Evolutionary conservation across 2,329 filamentous ascomycete species (phyloP).

Genomic region (Colletotrichum sp.): DNA sequence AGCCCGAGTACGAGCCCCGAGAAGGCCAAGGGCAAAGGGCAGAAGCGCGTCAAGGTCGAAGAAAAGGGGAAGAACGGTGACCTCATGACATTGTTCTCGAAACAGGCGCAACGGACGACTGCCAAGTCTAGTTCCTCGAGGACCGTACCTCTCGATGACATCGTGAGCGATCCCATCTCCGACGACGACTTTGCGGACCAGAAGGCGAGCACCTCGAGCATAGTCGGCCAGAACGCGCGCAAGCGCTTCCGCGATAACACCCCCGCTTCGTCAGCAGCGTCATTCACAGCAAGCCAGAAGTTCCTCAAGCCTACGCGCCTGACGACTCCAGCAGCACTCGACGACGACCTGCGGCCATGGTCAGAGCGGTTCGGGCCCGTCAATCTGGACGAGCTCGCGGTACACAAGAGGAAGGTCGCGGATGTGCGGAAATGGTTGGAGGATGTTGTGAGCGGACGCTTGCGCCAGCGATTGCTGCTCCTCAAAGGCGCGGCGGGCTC

Average conservation of each 20-base stretch:
- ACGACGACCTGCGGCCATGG: conserved; percentile 77
- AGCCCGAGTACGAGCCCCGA: conserved; percentile 52
- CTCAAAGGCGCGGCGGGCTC: conserved; percentile 90
- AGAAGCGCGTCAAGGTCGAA: conserved; percentile 38
- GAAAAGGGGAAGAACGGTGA: conserved; percentile 62
- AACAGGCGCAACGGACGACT: conserved; percentile 57
- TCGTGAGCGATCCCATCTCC: conserved; percentile 62
- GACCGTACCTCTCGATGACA: conserved; percentile 49
- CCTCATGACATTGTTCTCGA: conserved; percentile 65
- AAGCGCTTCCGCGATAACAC: conserved; percentile 53
- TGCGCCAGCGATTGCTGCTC: conserved; percentile 76
- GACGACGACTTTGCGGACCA: conserved; percentile 62
- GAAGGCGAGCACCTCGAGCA: conserved; percentile 55
- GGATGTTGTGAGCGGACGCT: conserved; percentile 69
- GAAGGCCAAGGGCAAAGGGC: conserved; percentile 47
- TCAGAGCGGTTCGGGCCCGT: conserved; percentile 81
- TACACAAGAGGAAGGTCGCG: conserved; percentile 91
- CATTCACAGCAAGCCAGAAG: conserved; percentile 49
- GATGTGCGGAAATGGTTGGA: conserved; percentile 87
- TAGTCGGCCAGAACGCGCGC: conserved; percentile 60
- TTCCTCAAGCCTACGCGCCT: conserved; percentile 52
- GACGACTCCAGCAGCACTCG: conserved; percentile 31
- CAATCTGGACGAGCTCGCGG: conserved; percentile 82
- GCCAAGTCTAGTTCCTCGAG: conserved; percentile 27
- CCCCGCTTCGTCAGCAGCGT: background rate